These are phyloP conservation scores for Pyrenochaeta sp. DNA, from an alignment of 2,329 filamentous ascomycete species.

Conservation along the genomic window DNA sequence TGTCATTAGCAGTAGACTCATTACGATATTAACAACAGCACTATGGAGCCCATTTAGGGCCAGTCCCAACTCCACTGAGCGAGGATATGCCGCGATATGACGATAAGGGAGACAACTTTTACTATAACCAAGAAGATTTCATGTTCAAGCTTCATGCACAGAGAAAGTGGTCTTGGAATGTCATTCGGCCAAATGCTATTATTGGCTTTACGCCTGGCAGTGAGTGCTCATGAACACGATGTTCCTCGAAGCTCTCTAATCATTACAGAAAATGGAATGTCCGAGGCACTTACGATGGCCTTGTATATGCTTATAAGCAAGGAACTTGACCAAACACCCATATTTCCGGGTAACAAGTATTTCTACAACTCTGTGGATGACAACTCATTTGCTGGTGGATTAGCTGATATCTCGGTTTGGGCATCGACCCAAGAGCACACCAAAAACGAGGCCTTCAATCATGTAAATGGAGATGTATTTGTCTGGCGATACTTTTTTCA, in stretches of 20 bases:
- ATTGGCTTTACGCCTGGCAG: constrained; percentile 1
- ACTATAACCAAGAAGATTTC: constrained; percentile 2
- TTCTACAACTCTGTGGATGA: constrained; percentile 5
- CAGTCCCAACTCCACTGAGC: neutral
- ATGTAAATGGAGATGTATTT: constrained; percentile 4
- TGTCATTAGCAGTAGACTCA: neutral
- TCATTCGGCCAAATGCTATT: constrained; percentile 2
- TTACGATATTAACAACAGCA: neutral
- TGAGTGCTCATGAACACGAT: neutral
- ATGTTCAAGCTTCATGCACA: neutral
- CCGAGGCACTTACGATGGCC: constrained; percentile 1
- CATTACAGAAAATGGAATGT: constrained; percentile 1
- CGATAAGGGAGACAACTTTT: constrained; percentile 1
- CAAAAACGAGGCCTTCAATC: constrained; percentile 2
- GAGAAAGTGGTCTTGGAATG: neutral
- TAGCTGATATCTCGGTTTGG: constrained; percentile 3
- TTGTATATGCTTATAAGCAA: neutral
- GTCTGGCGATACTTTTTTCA: neutral
- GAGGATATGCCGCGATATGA: neutral
- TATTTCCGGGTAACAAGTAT: constrained; percentile 1
- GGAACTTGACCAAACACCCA: neutral
- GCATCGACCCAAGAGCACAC: neutral
- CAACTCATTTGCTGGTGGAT: neutral
- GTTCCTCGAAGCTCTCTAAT: neutral
- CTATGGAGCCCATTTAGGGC: neutral